Evolutionary conservation across 1,284 basidiomycete genomes (phyloP), one percentile per base, ranked within the genome.

Genomic region (Coriolopsis trogii): DNA sequence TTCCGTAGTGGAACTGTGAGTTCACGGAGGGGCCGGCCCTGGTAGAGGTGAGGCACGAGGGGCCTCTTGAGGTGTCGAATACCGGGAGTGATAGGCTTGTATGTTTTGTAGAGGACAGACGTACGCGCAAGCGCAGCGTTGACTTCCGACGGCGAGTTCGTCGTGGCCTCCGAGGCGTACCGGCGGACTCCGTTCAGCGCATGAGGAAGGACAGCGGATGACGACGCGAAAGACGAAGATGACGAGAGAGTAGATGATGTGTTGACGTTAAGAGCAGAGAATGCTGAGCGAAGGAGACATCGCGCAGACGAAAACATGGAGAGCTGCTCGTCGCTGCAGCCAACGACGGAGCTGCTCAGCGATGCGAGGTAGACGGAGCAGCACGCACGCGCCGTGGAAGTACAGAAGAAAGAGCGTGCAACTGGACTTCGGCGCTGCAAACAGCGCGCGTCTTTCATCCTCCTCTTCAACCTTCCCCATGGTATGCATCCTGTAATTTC

Each of bases 51-150:
- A 12, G 81, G 79, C 57, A 91, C 88, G 48, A 93, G 74, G 6
- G 93, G 91, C 31, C 88, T 82, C 38, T 87, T 82, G 47, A 97
- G 81, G 72, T 98, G 95, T 38, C 95, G 92, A 41, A 96, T 81
- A 62, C 89, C 84, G 3, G 92, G 92, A 0, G 92, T 86, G 55
- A 94, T 78, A 59, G 93, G 93, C 68, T 95, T 94, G 75, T 90
- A 95, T 8, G 88, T 93, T 76, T 95, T 95, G 80, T 89, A 94
- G 49, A 87, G 74, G 36, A 75, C 74, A 39, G 77, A 69, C 21
- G 80, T 76, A 25, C 69, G 70, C n/a, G 68, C 60, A 38, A 74
- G 66, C 10, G 72, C 70, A 12, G 63, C 65, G 52, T 67, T 70
- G 58, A 73, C 63, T 44, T 67, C 66, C 12, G 61, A 63, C 12